A percentile compares a stretch with the other conserved stretches of the same genome.
Conservation (phyloP, 176 grass and related monocot species). For the Pharus latifolius region DNA sequence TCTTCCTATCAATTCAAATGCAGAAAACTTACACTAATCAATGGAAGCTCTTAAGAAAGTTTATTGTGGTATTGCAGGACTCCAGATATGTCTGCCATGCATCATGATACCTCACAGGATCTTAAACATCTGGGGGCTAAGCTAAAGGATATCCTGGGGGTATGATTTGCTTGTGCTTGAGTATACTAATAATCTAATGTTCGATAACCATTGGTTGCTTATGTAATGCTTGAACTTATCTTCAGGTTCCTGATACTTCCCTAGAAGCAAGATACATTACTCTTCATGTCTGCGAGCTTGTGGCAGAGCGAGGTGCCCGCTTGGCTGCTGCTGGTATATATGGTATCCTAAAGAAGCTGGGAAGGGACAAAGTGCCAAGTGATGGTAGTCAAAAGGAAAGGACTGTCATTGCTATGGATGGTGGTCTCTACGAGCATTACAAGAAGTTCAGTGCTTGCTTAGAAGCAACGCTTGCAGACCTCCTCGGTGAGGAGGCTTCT, state of each 20-base stretch:
- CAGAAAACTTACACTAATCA: background rate
- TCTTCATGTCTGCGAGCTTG: constrained; percentile 53
- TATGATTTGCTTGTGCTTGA: constrained; percentile 9
- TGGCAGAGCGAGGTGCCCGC: constrained; percentile 61
- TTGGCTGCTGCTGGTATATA: constrained; percentile 71
- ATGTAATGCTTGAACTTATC: background rate
- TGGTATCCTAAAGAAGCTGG: constrained; percentile 77
- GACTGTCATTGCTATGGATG: constrained; percentile 61
- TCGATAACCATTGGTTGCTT: constrained; percentile 1
- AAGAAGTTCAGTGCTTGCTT: constrained; percentile 63
- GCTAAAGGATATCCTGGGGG: constrained; percentile 83
- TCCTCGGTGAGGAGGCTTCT: constrained; percentile 52
- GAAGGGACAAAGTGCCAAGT: constrained; percentile 30
- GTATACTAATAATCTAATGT: background rate
- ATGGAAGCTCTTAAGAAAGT: background rate
- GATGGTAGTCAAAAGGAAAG: constrained; percentile 16
- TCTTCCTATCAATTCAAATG: too few species aligned
- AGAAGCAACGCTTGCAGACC: constrained; percentile 46
- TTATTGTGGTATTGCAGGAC: constrained; percentile 41
- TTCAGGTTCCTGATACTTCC: constrained; percentile 47
- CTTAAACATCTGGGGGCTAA: constrained; percentile 63
- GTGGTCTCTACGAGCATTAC: constrained; percentile 85
- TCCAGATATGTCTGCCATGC: constrained; percentile 86
- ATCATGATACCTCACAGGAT: constrained; percentile 83
- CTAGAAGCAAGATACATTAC: constrained; percentile 71